Evolutionary conservation across 2,329 filamentous ascomycete genomes (phyloP), one percentile per base, ranked within the genome.

Genomic region (Coniella lustricola): DNA sequence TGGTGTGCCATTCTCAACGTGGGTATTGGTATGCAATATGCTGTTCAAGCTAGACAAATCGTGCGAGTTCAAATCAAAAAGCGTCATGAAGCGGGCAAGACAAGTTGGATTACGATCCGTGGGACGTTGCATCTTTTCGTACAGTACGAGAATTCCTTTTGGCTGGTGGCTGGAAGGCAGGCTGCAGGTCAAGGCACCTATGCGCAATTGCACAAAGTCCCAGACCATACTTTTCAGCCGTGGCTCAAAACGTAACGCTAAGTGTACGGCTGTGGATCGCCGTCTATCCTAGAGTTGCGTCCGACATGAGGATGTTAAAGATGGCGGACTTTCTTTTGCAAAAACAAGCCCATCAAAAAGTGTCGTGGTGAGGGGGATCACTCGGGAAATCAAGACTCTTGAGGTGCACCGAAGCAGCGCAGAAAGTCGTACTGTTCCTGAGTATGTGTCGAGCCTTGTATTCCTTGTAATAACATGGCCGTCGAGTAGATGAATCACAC

Each of bases 61-160:
- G 40, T 32, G 25, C 20, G 8, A 7, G 31, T 14, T 21, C 25
- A 25, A 39, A 14, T 25, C 36, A 21, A 31, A 29, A 39, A 41
- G 35, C 40, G 47, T 35, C 41, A 44, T 41, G 41, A 44, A 44
- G 29, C 35, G 31, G 16, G 17, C 35, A 18, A 29, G 33, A 38
- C 21, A 35, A 29, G 29, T 36, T 41, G 25, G 36, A 33, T 36
- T 14, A 32, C 31, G 31, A 29, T 38, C 44, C 21, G 50, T 44
- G 36, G 34, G 36, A 39, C 35, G 36, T 46, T 46, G 44, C 36
- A 39, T 40, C 20, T 39, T n/a, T 34, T 31, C 36, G 17, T 22
- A 34, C 37, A 36, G 32, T 29, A 36, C 33, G 35, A 17, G 10
- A 29, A 5, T 29, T 29, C 25, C 7, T 17, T 20, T 29, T 32